A percentile compares a stretch with the other conserved stretches of the same genome.
These are phyloP conservation scores for Tetrastigma voinierianum DNA, from an alignment of 164 flowering plant genomes.

Conservation along the genomic window DNA sequence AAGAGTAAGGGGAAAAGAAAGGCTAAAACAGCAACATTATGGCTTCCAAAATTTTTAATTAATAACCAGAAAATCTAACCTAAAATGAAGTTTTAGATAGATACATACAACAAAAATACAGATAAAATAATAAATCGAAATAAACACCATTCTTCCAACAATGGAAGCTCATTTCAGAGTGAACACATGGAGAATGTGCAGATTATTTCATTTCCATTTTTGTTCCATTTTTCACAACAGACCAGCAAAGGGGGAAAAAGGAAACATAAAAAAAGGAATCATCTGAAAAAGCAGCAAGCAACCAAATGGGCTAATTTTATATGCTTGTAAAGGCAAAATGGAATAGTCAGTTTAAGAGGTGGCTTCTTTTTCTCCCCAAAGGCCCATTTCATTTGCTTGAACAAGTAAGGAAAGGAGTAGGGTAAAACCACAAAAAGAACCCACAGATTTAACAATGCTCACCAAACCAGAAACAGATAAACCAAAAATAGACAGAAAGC, in stretches of 20 bases:
- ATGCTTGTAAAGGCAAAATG: slow-evolving; percentile 7
- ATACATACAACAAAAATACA: too few species aligned
- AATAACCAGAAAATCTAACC: too few species aligned
- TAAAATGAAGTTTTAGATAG: too few species aligned
- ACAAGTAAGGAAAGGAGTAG: not conserved
- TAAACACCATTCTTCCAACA: too few species aligned
- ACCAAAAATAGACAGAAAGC: slow-evolving; percentile 3
- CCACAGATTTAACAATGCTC: not conserved
- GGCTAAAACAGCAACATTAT: too few species aligned
- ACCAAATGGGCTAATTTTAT: not conserved
- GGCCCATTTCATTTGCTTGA: not conserved
- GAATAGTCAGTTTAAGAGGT: slow-evolving; percentile 2
- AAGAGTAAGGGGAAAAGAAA: too few species aligned
- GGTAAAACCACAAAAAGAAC: not conserved
- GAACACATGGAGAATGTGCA: too few species aligned
- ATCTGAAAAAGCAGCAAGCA: not conserved
- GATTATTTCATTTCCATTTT: too few species aligned
- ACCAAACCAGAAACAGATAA: not conserved
- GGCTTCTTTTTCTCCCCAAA: not conserved
- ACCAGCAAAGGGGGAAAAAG: not conserved
- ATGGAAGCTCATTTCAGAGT: too few species aligned
- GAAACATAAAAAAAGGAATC: not conserved
- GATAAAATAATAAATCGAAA: too few species aligned
- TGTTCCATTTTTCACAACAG: too few species aligned
- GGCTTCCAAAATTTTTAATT: too few species aligned